Conservation (phyloP, 2,329 filamentous ascomycete species). For the Ophiostoma sp. region DNA sequence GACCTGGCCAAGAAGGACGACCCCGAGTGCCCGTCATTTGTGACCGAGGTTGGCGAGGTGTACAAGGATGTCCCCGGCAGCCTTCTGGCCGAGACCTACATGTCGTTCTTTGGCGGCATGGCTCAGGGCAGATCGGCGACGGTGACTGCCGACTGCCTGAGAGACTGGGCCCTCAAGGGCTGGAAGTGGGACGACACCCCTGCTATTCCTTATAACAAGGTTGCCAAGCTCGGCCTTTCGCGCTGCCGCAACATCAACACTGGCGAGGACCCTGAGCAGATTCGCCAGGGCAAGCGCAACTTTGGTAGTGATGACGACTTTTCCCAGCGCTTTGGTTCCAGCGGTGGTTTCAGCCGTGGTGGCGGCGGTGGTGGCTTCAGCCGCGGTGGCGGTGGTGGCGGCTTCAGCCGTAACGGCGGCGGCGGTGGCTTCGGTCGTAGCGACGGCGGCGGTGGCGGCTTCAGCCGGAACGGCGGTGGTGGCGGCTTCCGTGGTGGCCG, state of each 20-base stretch:
- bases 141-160: conserved; percentile 46
- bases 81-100: conserved; percentile 48
- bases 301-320: conserved; percentile 12
- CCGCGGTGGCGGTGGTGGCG: conserved; percentile 7
- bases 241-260: conserved; percentile 7
- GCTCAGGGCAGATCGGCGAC: conserved; percentile 34
- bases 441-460: background rate
- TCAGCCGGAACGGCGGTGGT: background rate
- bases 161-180: conserved; percentile 46
- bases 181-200: conserved; percentile 52
- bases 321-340: background rate
- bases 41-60: conserved; percentile 42
- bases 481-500: background rate
- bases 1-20: conserved; percentile 41
- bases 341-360: background rate
- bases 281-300: conserved; percentile 13
- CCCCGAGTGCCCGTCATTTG: conserved; percentile 43
- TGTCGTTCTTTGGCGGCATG: conserved; percentile 49
- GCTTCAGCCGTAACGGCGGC: background rate
- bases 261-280: background rate
- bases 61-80: conserved; percentile 40
- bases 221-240: conserved; percentile 23
- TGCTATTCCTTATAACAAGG: conserved; percentile 28
- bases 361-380: conserved; percentile 5
- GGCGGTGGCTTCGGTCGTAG: background rate